phyloP scores from a whole-genome alignment of 257 asterid species.

The Solanum dulcamara region DNA sequence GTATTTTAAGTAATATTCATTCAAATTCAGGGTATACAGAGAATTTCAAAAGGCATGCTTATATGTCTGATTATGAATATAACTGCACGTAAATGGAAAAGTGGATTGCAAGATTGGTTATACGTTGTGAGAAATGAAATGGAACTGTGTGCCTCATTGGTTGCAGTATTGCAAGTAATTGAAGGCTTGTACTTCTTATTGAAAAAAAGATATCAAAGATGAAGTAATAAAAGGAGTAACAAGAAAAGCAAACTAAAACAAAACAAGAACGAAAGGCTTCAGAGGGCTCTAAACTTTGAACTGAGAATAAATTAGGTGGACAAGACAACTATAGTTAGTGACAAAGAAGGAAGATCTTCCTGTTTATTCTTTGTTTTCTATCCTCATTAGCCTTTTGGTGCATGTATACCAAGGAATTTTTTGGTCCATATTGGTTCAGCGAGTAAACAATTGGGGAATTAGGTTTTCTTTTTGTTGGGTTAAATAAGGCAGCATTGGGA shows the following conservation, averaged over 20 bases:
- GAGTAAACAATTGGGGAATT: not conserved
- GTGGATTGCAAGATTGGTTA: not conserved
- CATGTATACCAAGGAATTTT: not conserved
- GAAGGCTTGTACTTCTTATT: not conserved
- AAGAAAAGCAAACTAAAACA: not conserved
- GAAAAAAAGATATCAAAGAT: not conserved
- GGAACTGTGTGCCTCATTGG: not conserved
- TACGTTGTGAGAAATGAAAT: not conserved
- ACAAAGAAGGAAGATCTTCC: not conserved
- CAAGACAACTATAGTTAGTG: not conserved
- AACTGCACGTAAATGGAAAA: not conserved
- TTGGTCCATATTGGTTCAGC: not conserved
- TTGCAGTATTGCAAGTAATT: not conserved
- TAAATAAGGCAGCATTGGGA: not conserved
- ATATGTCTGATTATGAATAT: not conserved
- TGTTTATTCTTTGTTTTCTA: not conserved
- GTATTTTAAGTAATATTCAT: not conserved
- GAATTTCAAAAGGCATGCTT: not conserved
- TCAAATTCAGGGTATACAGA: not conserved
- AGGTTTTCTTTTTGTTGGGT: not conserved
- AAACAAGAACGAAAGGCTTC: not conserved
- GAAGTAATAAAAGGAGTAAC: not conserved
- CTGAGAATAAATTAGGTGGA: not conserved
- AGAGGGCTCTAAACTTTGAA: not conserved
- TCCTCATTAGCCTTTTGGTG: not conserved